These are phyloP conservation scores for Calophaca sinica DNA, from an alignment of 306 rosid genomes.

Conservation along the genomic window DNA sequence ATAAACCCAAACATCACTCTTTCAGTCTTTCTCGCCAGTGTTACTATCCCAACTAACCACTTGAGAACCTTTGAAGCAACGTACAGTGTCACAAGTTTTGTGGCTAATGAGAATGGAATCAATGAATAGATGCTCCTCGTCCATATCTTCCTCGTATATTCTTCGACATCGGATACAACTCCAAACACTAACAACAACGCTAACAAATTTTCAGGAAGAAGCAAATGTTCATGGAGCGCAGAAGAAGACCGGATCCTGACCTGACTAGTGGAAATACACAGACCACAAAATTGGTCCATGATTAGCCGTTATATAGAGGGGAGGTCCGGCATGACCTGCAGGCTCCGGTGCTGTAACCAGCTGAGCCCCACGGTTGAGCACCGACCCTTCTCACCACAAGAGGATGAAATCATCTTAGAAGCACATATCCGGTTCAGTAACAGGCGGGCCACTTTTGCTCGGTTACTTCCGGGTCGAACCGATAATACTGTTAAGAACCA, in stretches of 20 bases:
- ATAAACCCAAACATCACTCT: too few species aligned
- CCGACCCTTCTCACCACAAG: constrained; percentile 73
- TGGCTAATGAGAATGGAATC: constrained; percentile 34
- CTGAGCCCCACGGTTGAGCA: constrained; percentile 80
- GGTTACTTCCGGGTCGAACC: constrained; percentile 82
- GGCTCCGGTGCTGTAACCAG: constrained; percentile 92
- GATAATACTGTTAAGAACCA: constrained; percentile 90
- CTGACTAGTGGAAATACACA: constrained; percentile 69
- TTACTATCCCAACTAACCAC: too few species aligned
- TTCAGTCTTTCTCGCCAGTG: too few species aligned
- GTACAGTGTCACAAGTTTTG: too few species aligned
- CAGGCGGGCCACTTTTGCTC: constrained; percentile 88
- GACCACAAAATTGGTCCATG: constrained; percentile 81
- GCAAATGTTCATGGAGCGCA: constrained; percentile 86
- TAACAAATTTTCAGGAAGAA: constrained; percentile 1
- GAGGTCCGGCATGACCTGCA: constrained; percentile 82
- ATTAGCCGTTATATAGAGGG: constrained; percentile 74
- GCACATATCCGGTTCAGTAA: constrained; percentile 77
- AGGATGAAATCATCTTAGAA: constrained; percentile 73
- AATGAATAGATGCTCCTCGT: constrained; percentile 49
- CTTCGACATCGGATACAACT: constrained; percentile 28
- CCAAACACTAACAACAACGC: constrained; percentile 44
- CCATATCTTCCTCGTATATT: constrained; percentile 56
- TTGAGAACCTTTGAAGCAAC: too few species aligned
- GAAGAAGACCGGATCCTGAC: constrained; percentile 79